These are phyloP conservation scores for Lepraria neglecta DNA, from an alignment of 495 filamentous ascomycete species.

Conservation along the genomic window DNA sequence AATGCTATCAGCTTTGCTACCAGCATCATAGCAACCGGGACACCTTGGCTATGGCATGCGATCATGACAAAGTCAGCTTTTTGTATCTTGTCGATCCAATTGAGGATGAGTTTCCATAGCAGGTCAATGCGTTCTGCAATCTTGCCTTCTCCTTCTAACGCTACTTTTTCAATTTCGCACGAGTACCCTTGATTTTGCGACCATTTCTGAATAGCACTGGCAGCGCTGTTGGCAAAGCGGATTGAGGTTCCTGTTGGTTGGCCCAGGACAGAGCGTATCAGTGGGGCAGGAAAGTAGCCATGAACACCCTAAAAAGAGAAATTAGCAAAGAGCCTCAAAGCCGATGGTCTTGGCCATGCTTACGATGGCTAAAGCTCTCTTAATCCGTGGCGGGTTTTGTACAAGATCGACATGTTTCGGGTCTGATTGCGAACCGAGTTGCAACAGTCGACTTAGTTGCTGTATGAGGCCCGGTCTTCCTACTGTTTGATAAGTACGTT, in stretches of 20 bases:
- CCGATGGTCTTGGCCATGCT: background rate
- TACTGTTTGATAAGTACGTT: constrained; percentile 58
- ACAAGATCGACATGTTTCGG: constrained; percentile 65
- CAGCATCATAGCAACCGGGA: constrained; percentile 90
- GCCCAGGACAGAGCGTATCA: constrained; percentile 79
- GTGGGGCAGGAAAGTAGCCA: constrained; percentile 81
- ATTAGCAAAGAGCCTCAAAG: background rate
- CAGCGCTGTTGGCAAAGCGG: constrained; percentile 83
- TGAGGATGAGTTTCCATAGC: constrained; percentile 88
- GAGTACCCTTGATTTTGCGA: constrained; percentile 58
- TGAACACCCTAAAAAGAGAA: constrained; percentile 57
- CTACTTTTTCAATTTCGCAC: constrained; percentile 77
- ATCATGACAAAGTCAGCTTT: constrained; percentile 83
- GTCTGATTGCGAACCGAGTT: constrained; percentile 53
- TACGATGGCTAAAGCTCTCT: constrained; percentile 73
- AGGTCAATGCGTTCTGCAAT: constrained; percentile 83
- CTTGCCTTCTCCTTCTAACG: constrained; percentile 95
- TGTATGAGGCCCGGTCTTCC: constrained; percentile 65
- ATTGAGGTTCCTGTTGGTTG: constrained; percentile 94
- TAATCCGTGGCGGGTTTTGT: constrained; percentile 64
- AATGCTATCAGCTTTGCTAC: constrained; percentile 80
- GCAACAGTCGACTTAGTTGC: constrained; percentile 60
- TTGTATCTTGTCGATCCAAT: constrained; percentile 88
- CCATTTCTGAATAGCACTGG: constrained; percentile 77
- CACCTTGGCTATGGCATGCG: constrained; percentile 91